Evolutionary conservation across 2,329 filamentous ascomycete genomes (phyloP).

Genomic region (Colletotrichum gloeosporioides): DNA sequence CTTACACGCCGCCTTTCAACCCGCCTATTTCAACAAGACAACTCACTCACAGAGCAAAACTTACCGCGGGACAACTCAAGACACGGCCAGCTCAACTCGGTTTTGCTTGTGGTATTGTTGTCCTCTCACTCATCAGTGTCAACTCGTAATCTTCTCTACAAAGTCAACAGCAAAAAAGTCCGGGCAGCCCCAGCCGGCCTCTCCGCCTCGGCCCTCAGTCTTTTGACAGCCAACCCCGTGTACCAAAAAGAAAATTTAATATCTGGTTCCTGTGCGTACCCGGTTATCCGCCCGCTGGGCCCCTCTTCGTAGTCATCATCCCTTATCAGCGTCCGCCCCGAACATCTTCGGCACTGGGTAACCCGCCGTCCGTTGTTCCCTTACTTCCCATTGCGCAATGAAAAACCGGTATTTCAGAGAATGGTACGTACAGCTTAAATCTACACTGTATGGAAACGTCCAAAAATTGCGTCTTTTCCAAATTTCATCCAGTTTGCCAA

Average conservation of each 20-base stretch:
- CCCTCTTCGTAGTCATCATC: slow-evolving; percentile 3
- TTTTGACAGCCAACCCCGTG: neutral
- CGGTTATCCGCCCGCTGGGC: neutral
- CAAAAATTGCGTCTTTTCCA: neutral
- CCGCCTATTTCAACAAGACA: neutral
- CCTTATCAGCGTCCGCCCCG: slow-evolving; percentile 6
- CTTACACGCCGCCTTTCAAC: neutral
- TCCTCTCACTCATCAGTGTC: neutral
- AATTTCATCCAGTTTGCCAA: neutral
- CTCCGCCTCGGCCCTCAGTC: neutral
- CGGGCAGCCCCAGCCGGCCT: slow-evolving; percentile 4
- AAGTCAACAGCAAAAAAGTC: neutral
- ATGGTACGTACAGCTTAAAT: neutral
- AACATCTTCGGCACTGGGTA: neutral
- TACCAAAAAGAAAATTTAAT: neutral
- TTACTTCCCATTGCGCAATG: neutral
- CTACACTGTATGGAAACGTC: neutral
- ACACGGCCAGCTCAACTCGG: neutral
- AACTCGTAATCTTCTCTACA: neutral
- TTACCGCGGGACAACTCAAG: neutral
- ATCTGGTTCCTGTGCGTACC: neutral
- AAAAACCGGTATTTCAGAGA: neutral
- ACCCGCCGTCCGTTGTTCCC: neutral
- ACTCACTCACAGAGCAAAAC: neutral
- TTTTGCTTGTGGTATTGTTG: neutral